Conservation (phyloP, 495 filamentous ascomycete genomes). For the Aspergillus hancockii region DNA sequence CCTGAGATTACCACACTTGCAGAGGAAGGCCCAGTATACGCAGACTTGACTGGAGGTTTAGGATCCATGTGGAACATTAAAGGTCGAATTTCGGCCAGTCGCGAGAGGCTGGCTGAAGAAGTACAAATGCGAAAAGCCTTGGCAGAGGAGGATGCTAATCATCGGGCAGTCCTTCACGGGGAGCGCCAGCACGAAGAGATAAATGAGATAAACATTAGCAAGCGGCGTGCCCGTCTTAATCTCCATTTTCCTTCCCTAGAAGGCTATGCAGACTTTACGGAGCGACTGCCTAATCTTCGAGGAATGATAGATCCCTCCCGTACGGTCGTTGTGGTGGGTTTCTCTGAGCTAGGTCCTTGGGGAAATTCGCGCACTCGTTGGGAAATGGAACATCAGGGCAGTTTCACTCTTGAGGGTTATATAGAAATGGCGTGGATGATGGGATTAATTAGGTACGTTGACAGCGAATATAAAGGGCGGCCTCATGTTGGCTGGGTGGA, state of each 20-base stretch:
- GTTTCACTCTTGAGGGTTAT: conserved; percentile 98
- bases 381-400: conserved; percentile 97
- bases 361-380: conserved; percentile 95
- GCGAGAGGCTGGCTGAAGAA: conserved; percentile 87
- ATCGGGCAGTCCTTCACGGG: conserved; percentile 52
- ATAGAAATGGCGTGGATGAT: conserved; percentile 99
- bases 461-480: conserved; percentile 91
- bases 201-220: conserved; percentile 50
- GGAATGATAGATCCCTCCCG: conserved; percentile 98
- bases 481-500: conserved; percentile 97
- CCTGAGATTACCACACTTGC: conserved; percentile 89
- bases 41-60: conserved; percentile 27
- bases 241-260: conserved; percentile 73
- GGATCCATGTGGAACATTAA: conserved; percentile 25
- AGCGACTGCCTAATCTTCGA: conserved; percentile 52
- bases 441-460: conserved; percentile 97
- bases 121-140: conserved; percentile 39
- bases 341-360: conserved; percentile 95
- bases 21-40: conserved; percentile 27
- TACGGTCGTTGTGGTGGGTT: conserved; percentile 95
- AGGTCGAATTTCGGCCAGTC: conserved; percentile 49
- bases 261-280: conserved; percentile 68
- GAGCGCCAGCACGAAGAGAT: conserved; percentile 63
- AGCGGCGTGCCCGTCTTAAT: conserved; percentile 91
- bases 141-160: conserved; percentile 16